Conservation (phyloP, 202 grass and related monocot species). For the Saccharum hybrid region DNA sequence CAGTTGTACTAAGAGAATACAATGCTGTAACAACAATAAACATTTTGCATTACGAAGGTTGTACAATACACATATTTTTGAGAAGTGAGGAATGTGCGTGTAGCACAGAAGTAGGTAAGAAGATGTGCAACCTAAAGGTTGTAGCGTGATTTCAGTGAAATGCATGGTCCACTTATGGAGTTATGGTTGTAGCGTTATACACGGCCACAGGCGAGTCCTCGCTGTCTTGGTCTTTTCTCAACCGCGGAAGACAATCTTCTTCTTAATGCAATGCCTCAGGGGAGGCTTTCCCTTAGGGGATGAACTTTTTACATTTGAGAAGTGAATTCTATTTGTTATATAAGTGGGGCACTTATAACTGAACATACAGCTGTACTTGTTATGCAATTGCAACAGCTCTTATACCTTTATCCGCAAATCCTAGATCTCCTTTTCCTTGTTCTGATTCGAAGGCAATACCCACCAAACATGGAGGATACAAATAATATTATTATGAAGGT, state of each 20-base stretch:
- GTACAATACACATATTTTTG: constrained; percentile 3
- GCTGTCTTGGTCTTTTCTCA: too few species aligned
- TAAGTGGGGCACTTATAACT: neutral
- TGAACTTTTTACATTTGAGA: constrained; percentile 35
- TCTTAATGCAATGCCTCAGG: neutral
- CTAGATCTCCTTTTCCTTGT: neutral
- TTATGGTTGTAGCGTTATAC: neutral
- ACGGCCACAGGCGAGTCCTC: too few species aligned
- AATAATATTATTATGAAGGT: constrained; percentile 14
- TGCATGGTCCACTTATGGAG: neutral
- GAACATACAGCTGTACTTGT: constrained; percentile 5
- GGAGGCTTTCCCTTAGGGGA: neutral
- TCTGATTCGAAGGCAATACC: neutral
- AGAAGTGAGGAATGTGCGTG: neutral
- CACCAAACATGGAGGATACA: constrained; percentile 14
- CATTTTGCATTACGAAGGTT: neutral
- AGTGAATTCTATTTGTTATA: constrained; percentile 13
- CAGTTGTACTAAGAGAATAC: constrained; percentile 28
- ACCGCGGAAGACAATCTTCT: neutral
- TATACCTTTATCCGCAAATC: neutral
- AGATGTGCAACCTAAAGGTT: neutral
- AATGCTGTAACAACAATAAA: neutral
- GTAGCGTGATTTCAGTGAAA: neutral
- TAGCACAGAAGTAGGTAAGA: neutral
- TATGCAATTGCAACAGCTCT: constrained; percentile 11